Conservation (phyloP, 2,329 filamentous ascomycete genomes). For the Periconia sp. region DNA sequence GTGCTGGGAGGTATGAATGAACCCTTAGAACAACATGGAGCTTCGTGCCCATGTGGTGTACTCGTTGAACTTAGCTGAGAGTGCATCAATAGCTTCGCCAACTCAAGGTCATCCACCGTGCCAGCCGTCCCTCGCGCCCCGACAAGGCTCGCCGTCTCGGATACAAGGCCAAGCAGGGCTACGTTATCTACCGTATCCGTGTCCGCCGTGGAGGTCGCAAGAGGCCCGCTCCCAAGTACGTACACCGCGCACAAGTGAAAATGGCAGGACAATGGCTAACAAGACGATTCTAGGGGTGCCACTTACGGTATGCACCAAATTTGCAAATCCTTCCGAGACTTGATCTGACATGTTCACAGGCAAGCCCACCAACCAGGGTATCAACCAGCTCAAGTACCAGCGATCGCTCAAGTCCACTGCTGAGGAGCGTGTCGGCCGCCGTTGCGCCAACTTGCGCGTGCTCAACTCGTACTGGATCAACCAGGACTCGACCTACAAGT, state of each 20-base stretch:
- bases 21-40: constrained; percentile 21
- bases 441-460: constrained; percentile 98
- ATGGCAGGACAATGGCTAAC: constrained; percentile 25
- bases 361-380: constrained; percentile 99
- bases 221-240: constrained; percentile 79
- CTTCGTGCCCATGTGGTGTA: constrained; percentile 54
- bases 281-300: constrained; percentile 69
- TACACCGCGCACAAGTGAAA: constrained; percentile 3
- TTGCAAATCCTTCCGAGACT: not conserved
- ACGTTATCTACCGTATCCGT: constrained; percentile 99
- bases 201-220: constrained; percentile 99
- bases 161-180: constrained; percentile 99
- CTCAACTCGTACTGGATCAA: constrained; percentile 99
- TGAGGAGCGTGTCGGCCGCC: constrained; percentile 99
- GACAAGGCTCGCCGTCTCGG: constrained; percentile 99
- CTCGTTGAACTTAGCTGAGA: constrained; percentile 99
- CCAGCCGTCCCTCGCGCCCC: constrained; percentile 94
- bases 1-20: constrained; percentile 91
- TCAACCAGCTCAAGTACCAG: constrained; percentile 99
- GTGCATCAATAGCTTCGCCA: constrained; percentile 99
- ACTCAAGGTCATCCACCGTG: constrained; percentile 99
- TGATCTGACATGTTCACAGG: constrained; percentile 57
- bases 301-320: constrained; percentile 77
- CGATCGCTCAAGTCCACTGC: constrained; percentile 96
- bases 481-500: constrained; percentile 99